Conservation (phyloP, 2,329 filamentous ascomycete genomes). For the Cordyceps tenuipes region DNA sequence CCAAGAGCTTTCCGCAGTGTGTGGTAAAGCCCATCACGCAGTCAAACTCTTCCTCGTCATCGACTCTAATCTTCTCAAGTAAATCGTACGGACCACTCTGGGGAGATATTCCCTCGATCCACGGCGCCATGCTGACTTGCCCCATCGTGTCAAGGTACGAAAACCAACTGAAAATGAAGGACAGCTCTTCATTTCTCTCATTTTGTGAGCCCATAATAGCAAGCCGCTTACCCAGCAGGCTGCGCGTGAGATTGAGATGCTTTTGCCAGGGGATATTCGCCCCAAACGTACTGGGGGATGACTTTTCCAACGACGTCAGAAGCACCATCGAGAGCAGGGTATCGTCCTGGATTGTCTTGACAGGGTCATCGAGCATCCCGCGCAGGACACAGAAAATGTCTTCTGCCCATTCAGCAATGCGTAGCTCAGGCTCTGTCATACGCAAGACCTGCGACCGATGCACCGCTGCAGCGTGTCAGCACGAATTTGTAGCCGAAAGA, state of each 20-base stretch:
- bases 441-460: conserved; percentile 68
- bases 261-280: conserved; percentile 74
- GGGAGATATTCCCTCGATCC: background rate
- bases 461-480: conserved; percentile 43
- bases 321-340: conserved; percentile 77
- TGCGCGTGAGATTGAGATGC: conserved; percentile 66
- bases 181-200: conserved; percentile 50
- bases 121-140: conserved; percentile 52
- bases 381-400: conserved; percentile 69
- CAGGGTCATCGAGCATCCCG: conserved; percentile 49
- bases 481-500: no score
- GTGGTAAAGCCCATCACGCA: conserved; percentile 58
- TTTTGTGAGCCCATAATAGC: conserved; percentile 30
- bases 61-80: background rate
- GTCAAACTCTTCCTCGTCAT: conserved; percentile 56
- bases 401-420: conserved; percentile 73
- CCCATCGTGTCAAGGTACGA: conserved; percentile 77
- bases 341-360: conserved; percentile 51
- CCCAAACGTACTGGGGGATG: conserved; percentile 73
- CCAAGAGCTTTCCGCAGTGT: conserved; percentile 69
- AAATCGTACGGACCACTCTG: conserved; percentile 2
- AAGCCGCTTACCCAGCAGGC: conserved; percentile 60
- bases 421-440: conserved; percentile 64
- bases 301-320: conserved; percentile 75
- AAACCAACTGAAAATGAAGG: conserved; percentile 76